These are phyloP conservation scores for Neurospora sp. DNA, from an alignment of 2,329 filamentous ascomycete species.

Conservation along the genomic window DNA sequence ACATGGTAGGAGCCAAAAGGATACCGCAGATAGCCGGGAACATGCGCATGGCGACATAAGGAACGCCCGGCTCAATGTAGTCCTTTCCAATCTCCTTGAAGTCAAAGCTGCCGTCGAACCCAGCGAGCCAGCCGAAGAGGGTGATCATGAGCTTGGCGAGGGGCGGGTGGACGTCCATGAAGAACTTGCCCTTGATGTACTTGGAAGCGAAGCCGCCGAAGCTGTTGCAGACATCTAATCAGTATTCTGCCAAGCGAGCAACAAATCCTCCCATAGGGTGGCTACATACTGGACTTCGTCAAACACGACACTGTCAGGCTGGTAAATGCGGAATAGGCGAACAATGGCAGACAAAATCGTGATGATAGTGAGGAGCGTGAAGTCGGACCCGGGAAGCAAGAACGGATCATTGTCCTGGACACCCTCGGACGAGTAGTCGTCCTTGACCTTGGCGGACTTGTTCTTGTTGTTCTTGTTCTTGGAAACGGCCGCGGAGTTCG, in stretches of 20 bases:
- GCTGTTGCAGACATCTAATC: constrained; percentile 35
- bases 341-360: constrained; percentile 70
- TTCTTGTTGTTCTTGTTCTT: constrained; percentile 22
- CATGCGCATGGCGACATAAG: constrained; percentile 95
- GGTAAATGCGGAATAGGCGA: constrained; percentile 89
- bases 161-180: constrained; percentile 99
- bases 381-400: constrained; percentile 73
- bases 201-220: constrained; percentile 98
- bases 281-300: constrained; percentile 94
- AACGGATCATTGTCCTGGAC: constrained; percentile 89
- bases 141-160: constrained; percentile 95
- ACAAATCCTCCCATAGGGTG: neutral
- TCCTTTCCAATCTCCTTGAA: constrained; percentile 99
- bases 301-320: constrained; percentile 93
- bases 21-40: constrained; percentile 86
- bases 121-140: constrained; percentile 85
- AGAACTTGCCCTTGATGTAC: constrained; percentile 98
- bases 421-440: constrained; percentile 65
- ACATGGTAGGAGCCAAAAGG: constrained; percentile 82
- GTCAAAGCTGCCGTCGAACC: constrained; percentile 91
- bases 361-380: constrained; percentile 61
- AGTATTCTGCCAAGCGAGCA: constrained; percentile 1
- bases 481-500: constrained; percentile 6
- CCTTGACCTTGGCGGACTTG: constrained; percentile 21
- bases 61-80: constrained; percentile 87